Base-by-base conservation (phyloP, 306 rosid species). In the Lithocarpus polystachyus region DNA sequence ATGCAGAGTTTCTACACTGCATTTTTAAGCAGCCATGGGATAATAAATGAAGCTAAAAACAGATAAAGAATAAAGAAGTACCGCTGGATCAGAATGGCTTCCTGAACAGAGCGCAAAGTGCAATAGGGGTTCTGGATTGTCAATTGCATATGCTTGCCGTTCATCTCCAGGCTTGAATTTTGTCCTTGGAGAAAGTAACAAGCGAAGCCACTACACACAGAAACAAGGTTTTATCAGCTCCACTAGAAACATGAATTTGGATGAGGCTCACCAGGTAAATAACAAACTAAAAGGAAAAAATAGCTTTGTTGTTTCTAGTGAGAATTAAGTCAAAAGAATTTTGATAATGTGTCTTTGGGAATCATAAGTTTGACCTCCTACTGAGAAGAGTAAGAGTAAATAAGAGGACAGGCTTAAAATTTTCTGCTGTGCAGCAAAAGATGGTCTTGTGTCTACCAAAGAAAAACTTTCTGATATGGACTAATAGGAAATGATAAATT, bases 61-160 rank as follows among this genome's bases (percentile, higher is more conserved):
- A 12, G 72, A 74, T 17, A 23, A 33, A 77, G 82, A 77, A 65
- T 5, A 35, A 45, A 78, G 28, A 61, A 71, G 67, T 93, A 95
- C 99, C 88, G 98, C 96, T 4, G 99, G 97, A 81, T 95, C 99
- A 53, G 97, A 95, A 85, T 93, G 99, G 93, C 89, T 90, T 84
- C 97, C 99, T 0, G 96, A 89, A 81, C 94, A 93, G 70, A 95
- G 96, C 11, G 92, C 96, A 40, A 95, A 93, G 82, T 90, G 93
- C 56, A 94, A 79, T 79, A 93, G 99, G 70, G 97, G 97, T 79
- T 95, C 99, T 37, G 91, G 83, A 77, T 75, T 91, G 64, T 88
- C 84, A 7, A 95, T 73, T 23, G 86, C 86, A 79, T 89, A 93
- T 48, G 86, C 90, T 83, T 80, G 89, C 78, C 96, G 79, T 69